phyloP scores from a whole-genome alignment of 2,329 filamentous ascomycete genomes.

The Hymenoscyphus linearis region DNA sequence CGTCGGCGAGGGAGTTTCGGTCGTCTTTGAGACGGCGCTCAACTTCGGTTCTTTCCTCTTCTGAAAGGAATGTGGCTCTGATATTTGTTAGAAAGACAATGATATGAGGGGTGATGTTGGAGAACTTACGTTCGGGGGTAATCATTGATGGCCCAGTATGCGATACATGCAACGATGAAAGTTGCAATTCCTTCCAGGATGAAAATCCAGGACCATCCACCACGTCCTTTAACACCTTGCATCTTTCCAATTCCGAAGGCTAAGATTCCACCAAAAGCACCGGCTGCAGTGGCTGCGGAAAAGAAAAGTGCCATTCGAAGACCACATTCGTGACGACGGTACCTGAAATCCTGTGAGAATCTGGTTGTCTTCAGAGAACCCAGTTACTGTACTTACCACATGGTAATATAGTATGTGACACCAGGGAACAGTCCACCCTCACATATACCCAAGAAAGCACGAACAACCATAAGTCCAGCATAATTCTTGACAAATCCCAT shows the following conservation, averaged over 20 bases:
- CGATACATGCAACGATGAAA: conserved; percentile 40
- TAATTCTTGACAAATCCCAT: conserved; percentile 59
- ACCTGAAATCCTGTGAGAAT: conserved; percentile 1
- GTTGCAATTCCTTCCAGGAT: conserved; percentile 59
- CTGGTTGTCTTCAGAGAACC: conserved; percentile 31
- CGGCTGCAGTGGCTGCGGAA: conserved; percentile 47
- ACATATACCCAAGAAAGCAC: conserved; percentile 46
- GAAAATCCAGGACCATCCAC: conserved; percentile 77
- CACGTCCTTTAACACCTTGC: conserved; percentile 48
- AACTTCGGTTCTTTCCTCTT: conserved; percentile 48
- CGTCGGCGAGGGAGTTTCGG: conserved; percentile 63
- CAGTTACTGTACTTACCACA: conserved; percentile 39
- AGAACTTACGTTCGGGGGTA: conserved; percentile 42
- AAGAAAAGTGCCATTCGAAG: conserved; percentile 59
- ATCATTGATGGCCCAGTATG: conserved; percentile 51
- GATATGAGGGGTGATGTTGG: not conserved
- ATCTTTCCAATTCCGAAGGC: conserved; percentile 51
- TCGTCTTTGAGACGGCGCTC: conserved; percentile 64
- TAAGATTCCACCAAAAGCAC: conserved; percentile 48
- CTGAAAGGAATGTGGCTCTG: conserved; percentile 48
- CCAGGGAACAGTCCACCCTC: conserved; percentile 58
- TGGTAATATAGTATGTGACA: conserved; percentile 53
- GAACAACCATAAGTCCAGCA: conserved; percentile 45
- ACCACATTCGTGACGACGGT: conserved; percentile 50
- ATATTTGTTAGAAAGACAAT: conserved; percentile 11